Percentiles rank a stretch among this genome's conserved stretches.
Conservation (phyloP, 331 rosid genomes). For the Malus hybrid region DNA sequence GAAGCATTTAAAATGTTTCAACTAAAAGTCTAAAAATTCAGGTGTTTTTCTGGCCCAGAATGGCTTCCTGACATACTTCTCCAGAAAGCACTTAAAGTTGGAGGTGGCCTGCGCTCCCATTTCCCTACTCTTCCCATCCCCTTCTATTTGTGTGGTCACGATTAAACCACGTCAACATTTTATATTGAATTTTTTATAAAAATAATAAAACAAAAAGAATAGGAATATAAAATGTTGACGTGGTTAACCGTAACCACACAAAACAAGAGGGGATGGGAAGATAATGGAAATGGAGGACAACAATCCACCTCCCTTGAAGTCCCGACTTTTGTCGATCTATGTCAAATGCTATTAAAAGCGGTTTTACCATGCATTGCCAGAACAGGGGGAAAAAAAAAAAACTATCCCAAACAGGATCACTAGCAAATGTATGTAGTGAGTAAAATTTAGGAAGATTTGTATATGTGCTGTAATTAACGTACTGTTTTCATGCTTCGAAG, state of each 20-base stretch:
- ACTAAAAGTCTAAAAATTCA: background rate
- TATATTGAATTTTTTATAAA: too few species aligned
- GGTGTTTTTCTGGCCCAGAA: background rate
- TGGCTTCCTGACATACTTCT: background rate
- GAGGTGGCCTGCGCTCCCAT: too few species aligned
- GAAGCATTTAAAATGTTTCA: background rate
- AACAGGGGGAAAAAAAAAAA: background rate
- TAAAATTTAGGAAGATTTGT: too few species aligned
- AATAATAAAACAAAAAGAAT: too few species aligned
- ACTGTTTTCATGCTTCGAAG: constrained; percentile 53
- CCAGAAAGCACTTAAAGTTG: background rate
- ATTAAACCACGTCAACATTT: too few species aligned
- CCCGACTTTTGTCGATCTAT: background rate
- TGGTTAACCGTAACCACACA: too few species aligned
- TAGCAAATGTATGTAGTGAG: too few species aligned
- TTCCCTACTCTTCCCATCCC: too few species aligned
- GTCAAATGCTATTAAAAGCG: background rate
- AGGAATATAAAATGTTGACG: too few species aligned
- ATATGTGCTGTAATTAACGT: background rate
- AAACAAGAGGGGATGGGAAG: too few species aligned
- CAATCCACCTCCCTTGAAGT: background rate
- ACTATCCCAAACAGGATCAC: background rate
- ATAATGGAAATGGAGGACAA: too few species aligned
- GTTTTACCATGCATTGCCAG: background rate
- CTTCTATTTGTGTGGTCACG: too few species aligned